These are phyloP conservation scores for Plasmodium billcollinsi DNA, from an alignment of 169 alveolate genomes.

Conservation along the genomic window DNA sequence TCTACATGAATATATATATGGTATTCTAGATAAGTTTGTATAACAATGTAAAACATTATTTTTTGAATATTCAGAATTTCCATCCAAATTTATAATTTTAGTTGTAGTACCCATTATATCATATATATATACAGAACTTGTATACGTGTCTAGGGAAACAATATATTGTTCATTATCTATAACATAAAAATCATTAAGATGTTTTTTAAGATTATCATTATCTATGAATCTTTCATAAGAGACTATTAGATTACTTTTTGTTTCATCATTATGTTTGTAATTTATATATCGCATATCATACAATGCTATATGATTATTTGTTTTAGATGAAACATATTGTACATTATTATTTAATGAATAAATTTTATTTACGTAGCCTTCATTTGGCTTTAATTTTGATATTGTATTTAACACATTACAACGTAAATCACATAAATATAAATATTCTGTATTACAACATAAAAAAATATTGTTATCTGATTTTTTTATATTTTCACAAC, in stretches of 20 bases:
- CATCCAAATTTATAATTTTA: slow-evolving; percentile 57
- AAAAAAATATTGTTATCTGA: slow-evolving; percentile 69
- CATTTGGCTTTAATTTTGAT: slow-evolving; percentile 73
- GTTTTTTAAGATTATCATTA: slow-evolving; percentile 75
- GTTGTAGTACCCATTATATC: slow-evolving; percentile 43
- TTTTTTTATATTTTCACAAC: slow-evolving; percentile 70
- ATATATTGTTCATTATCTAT: slow-evolving; percentile 74
- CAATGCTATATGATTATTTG: slow-evolving; percentile 77
- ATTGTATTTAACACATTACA: slow-evolving; percentile 77
- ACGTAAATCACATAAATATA: slow-evolving; percentile 67
- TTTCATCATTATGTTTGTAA: slow-evolving; percentile 64
- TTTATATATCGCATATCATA: slow-evolving; percentile 65
- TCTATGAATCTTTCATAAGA: slow-evolving; percentile 71
- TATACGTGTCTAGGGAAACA: slow-evolving; percentile 75
- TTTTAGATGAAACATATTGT: slow-evolving; percentile 77
- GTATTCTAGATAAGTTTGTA: slow-evolving; percentile 69
- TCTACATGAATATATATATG: slow-evolving; percentile 45
- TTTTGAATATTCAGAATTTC: slow-evolving; percentile 54
- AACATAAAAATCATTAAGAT: slow-evolving; percentile 74
- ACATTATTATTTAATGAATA: slow-evolving; percentile 70
- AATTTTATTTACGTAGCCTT: slow-evolving; percentile 74
- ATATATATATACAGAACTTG: slow-evolving; percentile 70
- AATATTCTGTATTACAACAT: slow-evolving; percentile 70
- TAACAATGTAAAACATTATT: slow-evolving; percentile 15
- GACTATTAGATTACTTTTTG: slow-evolving; percentile 41